Conservation (phyloP, 495 filamentous ascomycete genomes). For the Penicillium pulvis region DNA sequence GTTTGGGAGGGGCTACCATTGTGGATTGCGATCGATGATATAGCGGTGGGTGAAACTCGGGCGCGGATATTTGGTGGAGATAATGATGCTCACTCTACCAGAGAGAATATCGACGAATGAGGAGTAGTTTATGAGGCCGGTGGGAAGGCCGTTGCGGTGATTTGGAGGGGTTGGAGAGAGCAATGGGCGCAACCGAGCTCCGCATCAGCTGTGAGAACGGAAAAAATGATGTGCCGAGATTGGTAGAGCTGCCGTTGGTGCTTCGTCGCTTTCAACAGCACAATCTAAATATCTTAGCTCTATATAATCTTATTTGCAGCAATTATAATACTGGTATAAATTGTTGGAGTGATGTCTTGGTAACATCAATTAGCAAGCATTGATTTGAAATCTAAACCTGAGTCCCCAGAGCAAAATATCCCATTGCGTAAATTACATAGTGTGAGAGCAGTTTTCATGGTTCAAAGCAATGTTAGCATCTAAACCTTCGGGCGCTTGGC, state of each 20-base stretch:
- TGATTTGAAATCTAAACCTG: constrained; percentile 2
- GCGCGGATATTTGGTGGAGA: constrained; percentile 10
- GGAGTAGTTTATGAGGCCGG: not conserved
- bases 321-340: not conserved
- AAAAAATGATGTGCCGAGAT: constrained; percentile 36
- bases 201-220: constrained; percentile 34
- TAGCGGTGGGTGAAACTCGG: constrained; percentile 12
- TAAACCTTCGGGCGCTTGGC: constrained; percentile 45
- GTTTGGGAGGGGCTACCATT: constrained; percentile 24
- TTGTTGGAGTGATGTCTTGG: not conserved
- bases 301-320: not conserved
- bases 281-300: not conserved
- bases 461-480: not conserved
- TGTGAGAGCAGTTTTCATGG: constrained; percentile 4
- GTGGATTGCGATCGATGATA: constrained; percentile 24
- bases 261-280: not conserved
- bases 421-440: constrained; percentile 27
- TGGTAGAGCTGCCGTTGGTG: not conserved
- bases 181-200: constrained; percentile 29
- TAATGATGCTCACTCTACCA: not conserved
- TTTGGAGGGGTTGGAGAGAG: constrained; percentile 20
- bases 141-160: constrained; percentile 13
- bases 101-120: not conserved
- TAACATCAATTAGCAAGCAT: constrained; percentile 2
- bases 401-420: constrained; percentile 4